Conservation (phyloP, 306 rosid genomes). For the Elaeagnus macrophylla region DNA sequence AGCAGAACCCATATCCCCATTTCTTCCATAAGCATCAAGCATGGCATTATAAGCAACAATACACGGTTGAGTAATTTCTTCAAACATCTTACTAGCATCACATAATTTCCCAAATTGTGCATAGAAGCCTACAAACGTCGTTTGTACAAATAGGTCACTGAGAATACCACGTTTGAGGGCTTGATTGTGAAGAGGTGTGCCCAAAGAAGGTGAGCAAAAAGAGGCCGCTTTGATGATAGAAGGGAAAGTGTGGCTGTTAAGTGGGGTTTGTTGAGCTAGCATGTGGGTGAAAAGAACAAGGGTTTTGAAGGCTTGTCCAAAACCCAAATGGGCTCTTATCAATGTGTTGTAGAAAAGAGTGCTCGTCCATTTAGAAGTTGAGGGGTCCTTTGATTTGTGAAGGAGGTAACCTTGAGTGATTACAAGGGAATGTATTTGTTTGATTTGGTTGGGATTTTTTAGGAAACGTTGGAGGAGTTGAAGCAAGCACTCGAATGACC, state of each 20-base stretch:
- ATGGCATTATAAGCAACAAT: conserved; percentile 56
- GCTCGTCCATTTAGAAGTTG: conserved; percentile 39
- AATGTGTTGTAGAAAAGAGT: conserved; percentile 63
- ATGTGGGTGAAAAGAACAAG: conserved; percentile 53
- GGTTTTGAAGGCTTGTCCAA: conserved; percentile 27
- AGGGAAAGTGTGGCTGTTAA: conserved; percentile 67
- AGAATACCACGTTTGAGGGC: conserved; percentile 42
- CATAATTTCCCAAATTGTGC: conserved; percentile 14
- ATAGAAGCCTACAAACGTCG: conserved; percentile 43
- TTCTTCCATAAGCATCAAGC: conserved; percentile 48
- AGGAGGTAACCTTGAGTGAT: conserved; percentile 42
- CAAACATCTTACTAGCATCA: conserved; percentile 58
- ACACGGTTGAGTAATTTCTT: conserved; percentile 45
- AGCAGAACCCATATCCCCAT: conserved; percentile 56
- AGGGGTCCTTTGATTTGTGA: conserved; percentile 10
- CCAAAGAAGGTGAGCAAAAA: conserved; percentile 14
- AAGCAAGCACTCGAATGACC: conserved; percentile 36
- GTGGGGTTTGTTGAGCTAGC: conserved; percentile 45
- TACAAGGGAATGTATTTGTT: conserved; percentile 53
- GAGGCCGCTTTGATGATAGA: conserved; percentile 43
- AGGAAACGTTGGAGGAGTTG: conserved; percentile 50
- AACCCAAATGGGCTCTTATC: conserved; percentile 43
- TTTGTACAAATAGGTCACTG: conserved; percentile 44
- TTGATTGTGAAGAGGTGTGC: conserved; percentile 44
- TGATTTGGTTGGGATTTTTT: conserved; percentile 29